Base-by-base conservation (phyloP, 1,284 basidiomycete species). In the Tilletia setariae region DNA sequence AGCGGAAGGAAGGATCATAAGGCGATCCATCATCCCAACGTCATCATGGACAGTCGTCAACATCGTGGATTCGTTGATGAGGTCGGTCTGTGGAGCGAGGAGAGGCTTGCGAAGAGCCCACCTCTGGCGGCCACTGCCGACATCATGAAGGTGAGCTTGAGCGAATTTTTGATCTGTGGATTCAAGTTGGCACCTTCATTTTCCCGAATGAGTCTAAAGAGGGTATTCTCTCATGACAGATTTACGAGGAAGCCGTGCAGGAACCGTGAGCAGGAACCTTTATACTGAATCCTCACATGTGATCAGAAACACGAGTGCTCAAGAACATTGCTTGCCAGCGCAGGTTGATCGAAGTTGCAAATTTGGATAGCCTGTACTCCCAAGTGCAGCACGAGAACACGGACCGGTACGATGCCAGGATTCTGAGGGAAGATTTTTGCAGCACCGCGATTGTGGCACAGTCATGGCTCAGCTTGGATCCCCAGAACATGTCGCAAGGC, bases 191-290 rank as follows among this genome's bases (percentile, higher is more conserved):
- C 51, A 25, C 16, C 6, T 56, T 9, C 51, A 15, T 28, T 56
- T 15, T 56, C 25, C n/a, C 21, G 51, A 19, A n/a, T n/a, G n/a
- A 53, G 28, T 28, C 51, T 25, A 6, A 4, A 6, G 35, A 40
- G 11, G 11, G 35, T 7, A 21, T 25, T n/a, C 51, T 23, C 16
- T 67, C 64, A 7, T 28, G 47, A 25, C 56, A 61, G 56, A 40
- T 61, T 56, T 79, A 79, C 68, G 76, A 77, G 49, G 73, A 78
- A 59, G 77, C 77, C 1, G 77, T 79, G 25, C 77, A 79, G 61
- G 75, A 75, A 49, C 77, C 77, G 19, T 46, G 66, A 35, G 67
- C n/a, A n/a, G n/a, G n/a, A n/a, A n/a, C n/a, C n/a, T n/a, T n/a
- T 76, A 42, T 76, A 78, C 19, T 43, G 35, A 63, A 6, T 2